Conservation (phyloP, 1,284 basidiomycete genomes). For the Cutaneotrichosporon sp. region DNA sequence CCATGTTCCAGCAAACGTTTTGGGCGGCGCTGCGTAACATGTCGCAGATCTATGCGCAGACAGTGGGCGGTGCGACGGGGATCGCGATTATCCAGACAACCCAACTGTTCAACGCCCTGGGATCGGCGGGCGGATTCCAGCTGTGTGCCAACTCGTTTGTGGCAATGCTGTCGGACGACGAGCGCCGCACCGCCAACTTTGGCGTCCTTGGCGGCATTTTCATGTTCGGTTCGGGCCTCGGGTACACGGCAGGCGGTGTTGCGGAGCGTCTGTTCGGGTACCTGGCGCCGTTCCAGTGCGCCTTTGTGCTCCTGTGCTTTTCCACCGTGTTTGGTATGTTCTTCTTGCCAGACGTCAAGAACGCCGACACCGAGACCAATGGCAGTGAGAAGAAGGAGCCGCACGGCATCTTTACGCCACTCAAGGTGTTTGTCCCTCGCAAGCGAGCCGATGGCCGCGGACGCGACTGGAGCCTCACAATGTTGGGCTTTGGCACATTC, state of each 20-base stretch:
- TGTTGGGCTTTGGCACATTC: constrained; percentile 41
- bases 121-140: constrained; percentile 41
- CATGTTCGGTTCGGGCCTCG: constrained; percentile 31
- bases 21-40: constrained; percentile 43
- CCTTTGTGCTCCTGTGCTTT: constrained; percentile 37
- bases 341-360: constrained; percentile 44
- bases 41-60: constrained; percentile 36
- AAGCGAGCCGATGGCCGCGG: neutral
- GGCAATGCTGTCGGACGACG: constrained; percentile 25
- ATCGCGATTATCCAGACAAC: constrained; percentile 38
- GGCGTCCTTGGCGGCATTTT: constrained; percentile 38
- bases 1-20: constrained; percentile 44
- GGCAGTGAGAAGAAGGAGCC: neutral
- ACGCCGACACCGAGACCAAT: constrained; percentile 9
- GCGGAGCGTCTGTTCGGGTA: constrained; percentile 27
- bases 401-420: constrained; percentile 35
- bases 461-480: constrained; percentile 35
- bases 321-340: constrained; percentile 39
- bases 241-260: constrained; percentile 33
- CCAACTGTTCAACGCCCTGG: constrained; percentile 44
- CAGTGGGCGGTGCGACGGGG: constrained; percentile 27
- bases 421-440: constrained; percentile 40
- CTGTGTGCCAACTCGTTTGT: constrained; percentile 38
- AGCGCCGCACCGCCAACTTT: constrained; percentile 39
- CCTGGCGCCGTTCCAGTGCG: constrained; percentile 40